phyloP scores from a whole-genome alignment of 768 basidiomycete species.

The Pisolithus microcarpus region DNA sequence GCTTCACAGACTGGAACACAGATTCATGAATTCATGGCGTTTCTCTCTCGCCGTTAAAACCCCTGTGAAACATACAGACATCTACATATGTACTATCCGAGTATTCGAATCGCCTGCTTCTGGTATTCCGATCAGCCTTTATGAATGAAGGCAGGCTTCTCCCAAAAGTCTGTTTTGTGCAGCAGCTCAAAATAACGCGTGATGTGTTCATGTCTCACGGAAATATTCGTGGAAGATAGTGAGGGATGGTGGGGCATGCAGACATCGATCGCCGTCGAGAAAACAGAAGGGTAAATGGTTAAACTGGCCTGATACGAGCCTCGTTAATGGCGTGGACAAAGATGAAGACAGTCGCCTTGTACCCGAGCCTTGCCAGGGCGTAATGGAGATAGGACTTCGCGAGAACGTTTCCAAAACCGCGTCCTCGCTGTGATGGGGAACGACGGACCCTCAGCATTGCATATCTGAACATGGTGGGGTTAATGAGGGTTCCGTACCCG shows the following conservation, averaged over 20 bases:
- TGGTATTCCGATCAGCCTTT: slow-evolving; percentile 70
- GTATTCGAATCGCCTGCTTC: slow-evolving; percentile 58
- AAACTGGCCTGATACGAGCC: slow-evolving; percentile 57
- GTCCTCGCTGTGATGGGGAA: slow-evolving; percentile 57
- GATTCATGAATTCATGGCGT: neutral
- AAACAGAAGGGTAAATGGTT: neutral
- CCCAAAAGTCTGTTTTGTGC: slow-evolving; percentile 62
- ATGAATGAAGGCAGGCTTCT: slow-evolving; percentile 77
- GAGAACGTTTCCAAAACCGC: slow-evolving; percentile 62
- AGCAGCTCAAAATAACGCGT: neutral
- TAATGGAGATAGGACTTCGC: slow-evolving; percentile 76
- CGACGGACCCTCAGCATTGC: slow-evolving; percentile 83
- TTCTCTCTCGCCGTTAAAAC: slow-evolving; percentile 38
- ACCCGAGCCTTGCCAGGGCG: slow-evolving; percentile 64
- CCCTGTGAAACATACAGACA: slow-evolving; percentile 79
- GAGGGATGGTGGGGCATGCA: neutral
- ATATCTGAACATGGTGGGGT: slow-evolving; percentile 29
- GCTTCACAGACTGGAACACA: no score
- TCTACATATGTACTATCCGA: slow-evolving; percentile 78
- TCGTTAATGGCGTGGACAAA: slow-evolving; percentile 82
- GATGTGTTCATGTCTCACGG: neutral
- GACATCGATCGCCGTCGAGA: neutral
- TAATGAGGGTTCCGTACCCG: neutral
- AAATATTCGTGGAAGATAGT: neutral
- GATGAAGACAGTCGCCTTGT: slow-evolving; percentile 81